Base-by-base conservation (phyloP, 257 asterid genomes). In the Capsicum pubescens region DNA sequence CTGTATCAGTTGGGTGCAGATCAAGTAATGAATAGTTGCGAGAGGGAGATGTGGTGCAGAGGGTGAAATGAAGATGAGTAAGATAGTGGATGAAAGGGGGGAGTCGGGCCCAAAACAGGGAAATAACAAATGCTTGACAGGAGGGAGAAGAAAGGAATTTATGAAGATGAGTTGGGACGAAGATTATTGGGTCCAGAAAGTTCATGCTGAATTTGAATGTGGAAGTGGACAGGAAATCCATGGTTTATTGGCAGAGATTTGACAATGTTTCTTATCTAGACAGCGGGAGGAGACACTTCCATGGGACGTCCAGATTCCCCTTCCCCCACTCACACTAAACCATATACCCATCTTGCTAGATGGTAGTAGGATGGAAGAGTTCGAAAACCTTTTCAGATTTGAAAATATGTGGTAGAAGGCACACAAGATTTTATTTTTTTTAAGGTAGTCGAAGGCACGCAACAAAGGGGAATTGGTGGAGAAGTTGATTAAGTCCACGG, bases 51-150 rank as follows among this genome's bases (percentile, higher is more conserved):
- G 61, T 7, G 48, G 80, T 19, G 59, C 80, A 19, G 80, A 72
- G 58, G 39, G 39, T 0, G 36, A 48, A 72, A 72, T 11, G 59
- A 35, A 11, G 59, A 48, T 10, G 54, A 72, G 59, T 71, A 46
- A 46, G 58, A 46, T 0, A 0, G 13, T 76, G 81, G 46, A 72
- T 7, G 81, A 21, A 52, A 52, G 59, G 80, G 63, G 52, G 26
- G 8, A 74, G 61, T 0, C 8, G 0, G 81, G 2, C 21, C 11
- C 46, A 52, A 52, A 76, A 7, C 44, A 15, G 61, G 39, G 19
- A 76, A 74, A 50, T 21, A 76, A 52, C 14, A 52, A 21, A 76
- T 76, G 81, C 46, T 76, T 54, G 46, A 76, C 81, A 76, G 1
- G 59, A 67, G 16, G 9, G 35, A 84, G 15, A 56, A n/a, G 9